Conservation (phyloP, 176 grass and related monocot genomes). For the Cocos nucifera region DNA sequence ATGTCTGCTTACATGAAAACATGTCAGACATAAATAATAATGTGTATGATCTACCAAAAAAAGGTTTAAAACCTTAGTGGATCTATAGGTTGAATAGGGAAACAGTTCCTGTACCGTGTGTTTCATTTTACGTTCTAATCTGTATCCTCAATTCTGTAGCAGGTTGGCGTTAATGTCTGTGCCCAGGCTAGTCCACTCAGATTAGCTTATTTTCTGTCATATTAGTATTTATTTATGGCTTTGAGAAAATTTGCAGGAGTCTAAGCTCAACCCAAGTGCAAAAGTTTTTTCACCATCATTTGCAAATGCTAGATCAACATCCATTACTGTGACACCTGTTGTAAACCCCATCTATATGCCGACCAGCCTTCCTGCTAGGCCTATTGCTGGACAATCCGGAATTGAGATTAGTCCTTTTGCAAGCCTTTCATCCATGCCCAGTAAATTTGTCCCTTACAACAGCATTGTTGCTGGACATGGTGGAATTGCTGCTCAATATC, state of each 20-base stretch:
- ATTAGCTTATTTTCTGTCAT: too few species aligned
- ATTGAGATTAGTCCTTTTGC: slow-evolving; percentile 41
- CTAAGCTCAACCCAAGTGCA: slow-evolving; percentile 84
- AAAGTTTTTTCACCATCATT: slow-evolving; percentile 75
- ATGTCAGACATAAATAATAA: too few species aligned
- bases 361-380: slow-evolving; percentile 28
- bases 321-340: slow-evolving; percentile 30
- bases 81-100: too few species aligned
- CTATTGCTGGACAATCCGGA: slow-evolving; percentile 37
- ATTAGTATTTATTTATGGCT: neutral
- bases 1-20: too few species aligned
- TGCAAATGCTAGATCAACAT: slow-evolving; percentile 38
- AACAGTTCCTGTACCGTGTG: too few species aligned
- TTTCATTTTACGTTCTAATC: too few species aligned
- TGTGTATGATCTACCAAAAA: too few species aligned
- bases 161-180: too few species aligned
- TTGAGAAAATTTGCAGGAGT: slow-evolving; percentile 57
- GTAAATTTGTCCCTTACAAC: slow-evolving; percentile 54
- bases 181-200: too few species aligned
- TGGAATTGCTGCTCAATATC: slow-evolving; percentile 42
- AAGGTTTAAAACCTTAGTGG: too few species aligned
- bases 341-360: slow-evolving; percentile 42
- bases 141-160: too few species aligned
- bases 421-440: slow-evolving; percentile 40
- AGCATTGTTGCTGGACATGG: slow-evolving; percentile 45